phyloP scores from a whole-genome alignment of 1,139 yeast species.

The Magnusiomyces tetraspermus region DNA sequence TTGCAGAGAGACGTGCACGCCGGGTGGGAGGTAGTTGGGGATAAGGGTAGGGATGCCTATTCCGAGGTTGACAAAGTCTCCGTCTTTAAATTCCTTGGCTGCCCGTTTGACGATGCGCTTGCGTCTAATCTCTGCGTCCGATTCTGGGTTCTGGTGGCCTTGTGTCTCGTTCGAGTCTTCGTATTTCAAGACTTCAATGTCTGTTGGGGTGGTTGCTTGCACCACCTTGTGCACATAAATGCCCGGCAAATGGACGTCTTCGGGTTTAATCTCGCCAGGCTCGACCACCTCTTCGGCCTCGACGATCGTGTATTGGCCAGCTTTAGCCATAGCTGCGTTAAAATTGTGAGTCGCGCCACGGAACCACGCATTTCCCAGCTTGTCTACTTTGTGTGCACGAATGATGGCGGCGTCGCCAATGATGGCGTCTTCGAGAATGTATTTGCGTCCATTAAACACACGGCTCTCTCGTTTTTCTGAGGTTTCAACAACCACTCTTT shows the following conservation, averaged over 20 bases:
- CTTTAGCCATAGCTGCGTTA: slow-evolving; percentile 40
- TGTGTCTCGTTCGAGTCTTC: slow-evolving; percentile 11
- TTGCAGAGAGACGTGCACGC: slow-evolving; percentile 37
- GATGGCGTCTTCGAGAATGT: slow-evolving; percentile 38
- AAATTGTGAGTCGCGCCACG: slow-evolving; percentile 42
- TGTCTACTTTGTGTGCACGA: slow-evolving; percentile 42
- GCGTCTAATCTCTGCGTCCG: slow-evolving; percentile 22
- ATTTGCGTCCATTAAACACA: slow-evolving; percentile 38
- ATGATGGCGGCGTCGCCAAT: slow-evolving; percentile 41
- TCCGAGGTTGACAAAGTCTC: slow-evolving; percentile 37
- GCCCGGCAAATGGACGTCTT: slow-evolving; percentile 42
- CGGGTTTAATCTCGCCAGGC: slow-evolving; percentile 40
- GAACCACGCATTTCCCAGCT: slow-evolving; percentile 42
- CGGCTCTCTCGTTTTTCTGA: slow-evolving; percentile 38
- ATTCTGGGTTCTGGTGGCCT: slow-evolving; percentile 11
- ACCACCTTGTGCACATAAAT: slow-evolving; percentile 38
- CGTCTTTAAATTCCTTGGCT: slow-evolving; percentile 39
- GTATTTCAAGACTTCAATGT: slow-evolving; percentile 35
- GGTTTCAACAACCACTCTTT: slow-evolving; percentile 28
- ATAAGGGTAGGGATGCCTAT: slow-evolving; percentile 45
- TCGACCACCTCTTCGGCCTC: slow-evolving; percentile 46
- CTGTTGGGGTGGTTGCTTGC: slow-evolving; percentile 38
- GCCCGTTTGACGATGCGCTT: slow-evolving; percentile 39
- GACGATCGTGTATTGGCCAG: slow-evolving; percentile 40
- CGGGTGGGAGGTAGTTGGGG: slow-evolving; percentile 37